phyloP scores from a whole-genome alignment of 306 rosid species.

The Medicago ruthenica region DNA sequence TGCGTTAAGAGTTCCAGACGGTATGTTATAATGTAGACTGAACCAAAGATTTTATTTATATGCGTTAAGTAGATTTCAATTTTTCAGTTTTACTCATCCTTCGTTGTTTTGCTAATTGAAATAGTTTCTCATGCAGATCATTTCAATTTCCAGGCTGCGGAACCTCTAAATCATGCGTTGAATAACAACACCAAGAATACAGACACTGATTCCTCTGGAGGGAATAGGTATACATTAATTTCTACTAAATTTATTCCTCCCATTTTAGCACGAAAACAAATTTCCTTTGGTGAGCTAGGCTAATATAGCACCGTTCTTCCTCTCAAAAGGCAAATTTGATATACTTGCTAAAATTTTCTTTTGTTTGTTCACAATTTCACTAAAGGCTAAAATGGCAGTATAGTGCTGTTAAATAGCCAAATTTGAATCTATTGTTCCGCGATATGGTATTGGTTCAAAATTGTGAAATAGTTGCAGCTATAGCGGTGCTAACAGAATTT shows the following conservation, averaged over 20 bases:
- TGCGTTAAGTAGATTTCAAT: neutral
- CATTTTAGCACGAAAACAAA: too few relatives aligned
- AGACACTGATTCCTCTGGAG: slow-evolving; percentile 50
- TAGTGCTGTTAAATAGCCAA: too few relatives aligned
- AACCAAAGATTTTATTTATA: too few relatives aligned
- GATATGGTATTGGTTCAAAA: too few relatives aligned
- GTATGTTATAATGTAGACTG: slow-evolving; percentile 15
- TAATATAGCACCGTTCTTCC: too few relatives aligned
- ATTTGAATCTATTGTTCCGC: too few relatives aligned
- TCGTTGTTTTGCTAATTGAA: slow-evolving; percentile 9
- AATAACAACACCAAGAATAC: slow-evolving; percentile 40
- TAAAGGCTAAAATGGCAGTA: neutral
- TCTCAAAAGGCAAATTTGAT: too few relatives aligned
- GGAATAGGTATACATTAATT: slow-evolving; percentile 58
- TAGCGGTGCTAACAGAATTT: too few relatives aligned
- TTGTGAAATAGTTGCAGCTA: too few relatives aligned
- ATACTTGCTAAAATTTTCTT: neutral
- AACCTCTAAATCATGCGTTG: slow-evolving; percentile 40
- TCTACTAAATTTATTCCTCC: neutral
- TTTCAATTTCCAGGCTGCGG: slow-evolving; percentile 49
- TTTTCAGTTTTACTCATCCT: neutral
- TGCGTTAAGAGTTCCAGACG: slow-evolving; percentile 51
- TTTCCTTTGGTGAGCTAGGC: too few relatives aligned
- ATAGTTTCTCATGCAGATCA: slow-evolving; percentile 47
- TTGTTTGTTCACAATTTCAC: slow-evolving; percentile 5